Evolutionary conservation across 805 yeast species (phyloP).

Genomic region (Starmera caribaea): DNA sequence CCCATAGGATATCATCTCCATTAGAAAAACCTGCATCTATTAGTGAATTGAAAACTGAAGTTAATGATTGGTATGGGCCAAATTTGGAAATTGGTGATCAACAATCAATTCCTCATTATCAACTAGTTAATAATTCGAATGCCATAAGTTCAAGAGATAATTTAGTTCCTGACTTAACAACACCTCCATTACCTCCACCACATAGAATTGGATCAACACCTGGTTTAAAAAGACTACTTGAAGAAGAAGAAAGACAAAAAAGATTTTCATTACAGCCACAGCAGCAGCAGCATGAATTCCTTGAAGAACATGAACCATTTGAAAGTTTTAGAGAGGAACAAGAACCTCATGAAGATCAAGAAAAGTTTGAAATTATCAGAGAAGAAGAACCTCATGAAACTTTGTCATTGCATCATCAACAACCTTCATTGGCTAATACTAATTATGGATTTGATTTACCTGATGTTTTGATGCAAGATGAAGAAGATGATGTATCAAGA

Average conservation of each 20-base stretch:
- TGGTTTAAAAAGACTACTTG: conserved; percentile 6
- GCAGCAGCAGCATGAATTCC: too few relatives aligned
- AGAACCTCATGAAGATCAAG: background rate
- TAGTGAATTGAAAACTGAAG: conserved; percentile 18
- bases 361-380: background rate
- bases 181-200: conserved; percentile 15
- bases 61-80: conserved; percentile 10
- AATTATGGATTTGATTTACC: too few relatives aligned
- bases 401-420: too few relatives aligned
- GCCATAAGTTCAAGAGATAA: background rate
- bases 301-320: background rate
- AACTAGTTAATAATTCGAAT: background rate
- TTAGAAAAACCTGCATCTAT: conserved; percentile 11
- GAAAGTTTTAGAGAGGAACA: too few relatives aligned
- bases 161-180: background rate
- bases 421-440: too few relatives aligned
- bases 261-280: background rate
- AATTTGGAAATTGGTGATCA: background rate
- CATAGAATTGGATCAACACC: conserved; percentile 14
- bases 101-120: conserved; percentile 5
- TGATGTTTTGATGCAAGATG: too few relatives aligned
- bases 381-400: background rate
- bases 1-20: conserved; percentile 3
- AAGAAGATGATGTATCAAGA: too few relatives aligned
- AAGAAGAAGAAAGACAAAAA: background rate